These are phyloP conservation scores for Combretum micranthum DNA, from an alignment of 345 rosid species.

Conservation along the genomic window DNA sequence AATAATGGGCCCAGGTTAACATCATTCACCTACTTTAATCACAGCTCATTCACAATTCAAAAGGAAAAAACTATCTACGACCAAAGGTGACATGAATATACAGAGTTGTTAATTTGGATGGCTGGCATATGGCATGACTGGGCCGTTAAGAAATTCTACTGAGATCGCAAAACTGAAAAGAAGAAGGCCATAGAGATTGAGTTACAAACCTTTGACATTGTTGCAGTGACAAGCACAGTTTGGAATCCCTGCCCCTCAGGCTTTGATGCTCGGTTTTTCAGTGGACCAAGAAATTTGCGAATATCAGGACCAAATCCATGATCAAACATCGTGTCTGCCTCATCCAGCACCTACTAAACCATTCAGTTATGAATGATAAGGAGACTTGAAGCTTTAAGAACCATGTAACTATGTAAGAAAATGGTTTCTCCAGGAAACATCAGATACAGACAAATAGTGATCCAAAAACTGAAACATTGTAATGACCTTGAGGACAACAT, in stretches of 20 bases:
- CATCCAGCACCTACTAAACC: slow-evolving; percentile 75
- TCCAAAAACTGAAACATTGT: background rate
- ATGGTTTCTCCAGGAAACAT: background rate
- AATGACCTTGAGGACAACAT: background rate
- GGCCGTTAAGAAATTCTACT: background rate
- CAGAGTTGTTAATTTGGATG: no score
- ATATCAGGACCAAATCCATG: slow-evolving; percentile 97
- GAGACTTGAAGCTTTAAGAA: background rate
- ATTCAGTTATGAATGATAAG: background rate
- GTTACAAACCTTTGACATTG: slow-evolving; percentile 69
- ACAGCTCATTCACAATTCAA: background rate
- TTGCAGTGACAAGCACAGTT: slow-evolving; percentile 82
- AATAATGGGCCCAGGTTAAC: no score
- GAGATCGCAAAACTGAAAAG: background rate
- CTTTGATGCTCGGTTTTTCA: slow-evolving; percentile 67
- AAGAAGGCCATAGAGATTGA: no score
- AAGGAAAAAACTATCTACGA: no score
- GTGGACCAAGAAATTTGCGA: slow-evolving; percentile 75
- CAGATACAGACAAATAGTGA: background rate
- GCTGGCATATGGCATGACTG: no score
- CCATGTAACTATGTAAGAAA: background rate
- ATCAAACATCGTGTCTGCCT: slow-evolving; percentile 99
- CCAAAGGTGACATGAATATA: no score
- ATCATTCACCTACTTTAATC: no score
- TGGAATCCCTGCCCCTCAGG: slow-evolving; percentile 69